Conservation (phyloP, 2,329 filamentous ascomycete genomes). For the Cadophora malorum region DNA sequence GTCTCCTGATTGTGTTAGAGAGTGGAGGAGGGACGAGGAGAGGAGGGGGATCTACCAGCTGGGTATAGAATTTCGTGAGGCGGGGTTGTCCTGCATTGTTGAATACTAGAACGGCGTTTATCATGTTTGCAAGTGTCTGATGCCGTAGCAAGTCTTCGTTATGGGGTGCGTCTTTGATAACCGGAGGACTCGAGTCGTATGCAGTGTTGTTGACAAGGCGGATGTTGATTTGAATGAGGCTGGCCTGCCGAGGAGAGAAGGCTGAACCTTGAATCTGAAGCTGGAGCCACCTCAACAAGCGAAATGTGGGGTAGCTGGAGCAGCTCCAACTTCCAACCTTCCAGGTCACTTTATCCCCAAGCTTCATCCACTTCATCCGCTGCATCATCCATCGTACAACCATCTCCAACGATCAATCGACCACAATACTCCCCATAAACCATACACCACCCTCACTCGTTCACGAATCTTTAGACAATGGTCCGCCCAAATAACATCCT, state of each 20-base stretch:
- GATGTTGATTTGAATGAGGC: slow-evolving; percentile 12
- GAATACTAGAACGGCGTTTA: slow-evolving; percentile 98
- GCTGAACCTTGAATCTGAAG: slow-evolving; percentile 21
- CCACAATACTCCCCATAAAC: neutral
- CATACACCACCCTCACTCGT: neutral
- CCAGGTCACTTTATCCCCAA: slow-evolving; percentile 21
- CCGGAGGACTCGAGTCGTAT: neutral
- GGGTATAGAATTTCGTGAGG: slow-evolving; percentile 98
- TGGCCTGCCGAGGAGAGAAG: slow-evolving; percentile 22
- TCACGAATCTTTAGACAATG: slow-evolving; percentile 1
- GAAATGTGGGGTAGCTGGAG: slow-evolving; percentile 31
- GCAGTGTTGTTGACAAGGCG: neutral
- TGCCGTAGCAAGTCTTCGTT: neutral
- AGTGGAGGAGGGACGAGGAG: neutral
- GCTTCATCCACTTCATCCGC: slow-evolving; percentile 19
- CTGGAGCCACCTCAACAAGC: slow-evolving; percentile 9
- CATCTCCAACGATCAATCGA: neutral
- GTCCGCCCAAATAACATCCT: slow-evolving; percentile 17
- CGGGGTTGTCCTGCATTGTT: slow-evolving; percentile 97
- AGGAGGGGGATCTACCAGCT: slow-evolving; percentile 67
- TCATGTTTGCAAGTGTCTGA: slow-evolving; percentile 65
- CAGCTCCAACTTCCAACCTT: neutral
- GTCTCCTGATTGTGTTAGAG: slow-evolving; percentile 72
- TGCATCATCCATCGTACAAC: slow-evolving; percentile 1
- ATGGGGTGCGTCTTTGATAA: neutral